These are phyloP conservation scores for Yarrowia sp. DNA, from an alignment of 805 yeast genomes.

Conservation along the genomic window DNA sequence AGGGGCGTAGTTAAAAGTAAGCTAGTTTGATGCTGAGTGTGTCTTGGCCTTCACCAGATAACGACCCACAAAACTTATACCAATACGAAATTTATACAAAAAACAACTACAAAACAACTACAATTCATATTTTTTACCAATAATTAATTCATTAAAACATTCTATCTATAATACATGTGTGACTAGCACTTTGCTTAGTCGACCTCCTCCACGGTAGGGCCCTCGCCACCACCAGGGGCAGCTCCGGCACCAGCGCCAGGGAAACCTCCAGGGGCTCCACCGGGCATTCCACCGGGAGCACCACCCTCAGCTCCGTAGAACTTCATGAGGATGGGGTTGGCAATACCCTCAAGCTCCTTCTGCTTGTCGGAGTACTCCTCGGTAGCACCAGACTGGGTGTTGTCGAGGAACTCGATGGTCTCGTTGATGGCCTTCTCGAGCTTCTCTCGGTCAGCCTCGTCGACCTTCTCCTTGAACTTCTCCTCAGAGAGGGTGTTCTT, in stretches of 20 bases:
- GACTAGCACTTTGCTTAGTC: slow-evolving; percentile 13
- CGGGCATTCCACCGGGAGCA: slow-evolving; percentile 66
- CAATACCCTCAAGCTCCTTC: slow-evolving; percentile 90
- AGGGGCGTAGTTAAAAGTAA: too few species aligned
- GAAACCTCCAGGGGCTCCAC: slow-evolving; percentile 59
- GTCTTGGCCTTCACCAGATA: too few species aligned
- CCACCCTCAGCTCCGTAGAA: slow-evolving; percentile 78
- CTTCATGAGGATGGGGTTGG: slow-evolving; percentile 94
- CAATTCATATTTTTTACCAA: neutral
- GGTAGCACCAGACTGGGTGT: slow-evolving; percentile 84
- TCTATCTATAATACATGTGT: neutral
- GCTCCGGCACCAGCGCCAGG: slow-evolving; percentile 49
- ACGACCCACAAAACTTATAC: too few species aligned
- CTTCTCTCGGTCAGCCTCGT: slow-evolving; percentile 40
- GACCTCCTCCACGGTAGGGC: slow-evolving; percentile 38
- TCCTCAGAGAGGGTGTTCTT: slow-evolving; percentile 80
- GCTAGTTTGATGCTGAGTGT: too few species aligned
- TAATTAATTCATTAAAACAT: neutral
- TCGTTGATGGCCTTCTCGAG: slow-evolving; percentile 41
- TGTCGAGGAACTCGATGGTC: slow-evolving; percentile 72
- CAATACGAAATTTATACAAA: too few species aligned
- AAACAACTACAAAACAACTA: neutral
- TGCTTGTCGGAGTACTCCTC: slow-evolving; percentile 90
- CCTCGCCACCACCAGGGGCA: slow-evolving; percentile 50
- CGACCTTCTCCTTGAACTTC: slow-evolving; percentile 67